A percentile compares a stretch with the other conserved stretches of the same genome.
Conservation (phyloP, 1,284 basidiomycete genomes). For the Salmacisia buchloeana region DNA sequence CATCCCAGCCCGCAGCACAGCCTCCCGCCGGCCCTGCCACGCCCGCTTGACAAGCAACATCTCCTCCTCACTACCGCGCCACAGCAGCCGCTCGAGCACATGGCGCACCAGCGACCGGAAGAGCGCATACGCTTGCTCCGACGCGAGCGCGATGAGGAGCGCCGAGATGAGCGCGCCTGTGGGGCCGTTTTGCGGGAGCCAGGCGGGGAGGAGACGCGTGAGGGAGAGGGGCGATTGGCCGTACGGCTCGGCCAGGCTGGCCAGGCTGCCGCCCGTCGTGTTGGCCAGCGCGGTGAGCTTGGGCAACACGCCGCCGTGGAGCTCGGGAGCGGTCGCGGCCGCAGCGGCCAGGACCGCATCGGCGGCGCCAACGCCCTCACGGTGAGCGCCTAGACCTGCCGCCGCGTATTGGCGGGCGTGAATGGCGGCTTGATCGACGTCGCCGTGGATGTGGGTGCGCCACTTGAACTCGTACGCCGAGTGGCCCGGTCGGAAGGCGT, state of each 20-base stretch:
- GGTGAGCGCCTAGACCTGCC: neutral
- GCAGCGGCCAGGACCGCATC: constrained; percentile 6
- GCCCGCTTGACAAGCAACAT: constrained; percentile 33
- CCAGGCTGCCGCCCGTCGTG: neutral
- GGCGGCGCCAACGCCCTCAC: neutral
- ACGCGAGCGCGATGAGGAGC: constrained; percentile 38
- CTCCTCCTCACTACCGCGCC: constrained; percentile 41
- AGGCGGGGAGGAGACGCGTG: constrained; percentile 25
- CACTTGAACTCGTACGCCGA: constrained; percentile 31
- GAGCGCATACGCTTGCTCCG: constrained; percentile 43
- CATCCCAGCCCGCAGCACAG: constrained; percentile 2
- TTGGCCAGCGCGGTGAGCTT: constrained; percentile 5
- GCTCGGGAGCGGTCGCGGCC: neutral
- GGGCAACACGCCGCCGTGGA: neutral
- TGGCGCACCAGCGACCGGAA: constrained; percentile 28
- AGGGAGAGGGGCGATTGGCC: constrained; percentile 21
- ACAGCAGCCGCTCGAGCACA: constrained; percentile 36
- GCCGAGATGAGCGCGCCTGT: constrained; percentile 33
- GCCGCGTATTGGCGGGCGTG: neutral
- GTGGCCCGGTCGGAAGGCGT: constrained; percentile 22
- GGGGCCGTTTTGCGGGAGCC: constrained; percentile 22
- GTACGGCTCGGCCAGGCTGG: neutral
- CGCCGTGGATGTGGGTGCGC: constrained; percentile 26
- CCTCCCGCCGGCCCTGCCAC: constrained; percentile 26
- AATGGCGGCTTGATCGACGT: neutral